Percentiles rank a stretch among this genome's conserved stretches.
phyloP scores from a whole-genome alignment of 345 rosid species.

The Ceriops zippeliana region DNA sequence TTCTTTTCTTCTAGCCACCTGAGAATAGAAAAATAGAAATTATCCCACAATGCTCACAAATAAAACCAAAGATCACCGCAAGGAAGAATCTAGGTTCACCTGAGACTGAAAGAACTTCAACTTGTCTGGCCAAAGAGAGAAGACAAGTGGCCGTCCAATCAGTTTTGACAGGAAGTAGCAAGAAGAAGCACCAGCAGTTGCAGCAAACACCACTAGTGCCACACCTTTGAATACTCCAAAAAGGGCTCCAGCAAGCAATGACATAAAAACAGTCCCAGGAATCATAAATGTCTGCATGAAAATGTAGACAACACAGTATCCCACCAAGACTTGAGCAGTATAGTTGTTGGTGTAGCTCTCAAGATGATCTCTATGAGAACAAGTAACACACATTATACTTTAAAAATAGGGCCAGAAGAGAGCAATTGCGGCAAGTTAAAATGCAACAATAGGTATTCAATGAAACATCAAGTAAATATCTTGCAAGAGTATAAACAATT shows the following conservation, averaged over 20 bases:
- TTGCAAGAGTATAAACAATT: background rate
- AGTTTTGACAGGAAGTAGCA: slow-evolving; percentile 83
- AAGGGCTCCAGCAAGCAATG: slow-evolving; percentile 90
- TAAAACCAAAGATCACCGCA: background rate
- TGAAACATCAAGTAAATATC: slow-evolving; percentile 5
- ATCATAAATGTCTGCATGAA: slow-evolving; percentile 98
- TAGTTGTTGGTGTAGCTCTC: slow-evolving; percentile 87
- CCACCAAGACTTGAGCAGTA: slow-evolving; percentile 74
- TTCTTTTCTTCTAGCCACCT: slow-evolving; percentile 77
- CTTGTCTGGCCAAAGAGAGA: slow-evolving; percentile 90
- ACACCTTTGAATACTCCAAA: slow-evolving; percentile 85
- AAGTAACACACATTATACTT: slow-evolving; percentile 4
- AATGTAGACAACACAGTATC: slow-evolving; percentile 72
- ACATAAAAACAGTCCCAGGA: slow-evolving; percentile 94
- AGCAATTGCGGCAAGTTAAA: background rate
- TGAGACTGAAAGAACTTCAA: slow-evolving; percentile 82
- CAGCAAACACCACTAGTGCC: slow-evolving; percentile 74
- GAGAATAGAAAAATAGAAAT: slow-evolving; percentile 19
- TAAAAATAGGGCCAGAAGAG: slow-evolving; percentile 7
- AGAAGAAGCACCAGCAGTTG: slow-evolving; percentile 97
- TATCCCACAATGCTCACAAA: slow-evolving; percentile 4
- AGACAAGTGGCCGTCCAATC: slow-evolving; percentile 78
- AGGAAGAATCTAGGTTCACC: slow-evolving; percentile 39
- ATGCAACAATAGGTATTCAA: background rate
- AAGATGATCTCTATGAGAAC: slow-evolving; percentile 64